Evolutionary conservation across 106 monocot species (phyloP).

Genomic region (Allium sativum): DNA sequence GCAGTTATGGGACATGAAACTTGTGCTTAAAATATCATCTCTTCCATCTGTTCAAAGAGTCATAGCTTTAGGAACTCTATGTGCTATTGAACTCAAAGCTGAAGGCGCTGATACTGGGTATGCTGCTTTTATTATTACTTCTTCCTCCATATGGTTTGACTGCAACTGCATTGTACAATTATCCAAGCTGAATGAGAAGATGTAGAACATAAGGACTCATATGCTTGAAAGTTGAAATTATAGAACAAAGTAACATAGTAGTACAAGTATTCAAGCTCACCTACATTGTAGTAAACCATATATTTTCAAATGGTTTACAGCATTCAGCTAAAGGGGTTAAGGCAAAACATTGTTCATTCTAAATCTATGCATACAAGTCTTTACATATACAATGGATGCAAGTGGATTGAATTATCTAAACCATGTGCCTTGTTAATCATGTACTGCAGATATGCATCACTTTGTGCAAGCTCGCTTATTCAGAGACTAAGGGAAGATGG

Average conservation of each 20-base stretch:
- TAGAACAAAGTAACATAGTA: not conserved
- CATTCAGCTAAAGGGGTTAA: too few relatives aligned
- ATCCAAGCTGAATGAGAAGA: not conserved
- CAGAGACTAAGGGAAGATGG: constrained; percentile 67
- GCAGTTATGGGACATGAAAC: constrained; percentile 74
- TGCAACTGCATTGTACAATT: not conserved
- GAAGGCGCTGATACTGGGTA: constrained; percentile 75
- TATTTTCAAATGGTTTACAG: not conserved
- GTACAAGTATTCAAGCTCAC: not conserved
- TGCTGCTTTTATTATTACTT: not conserved
- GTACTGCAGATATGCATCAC: constrained; percentile 63
- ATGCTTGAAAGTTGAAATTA: not conserved
- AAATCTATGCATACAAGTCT: not conserved
- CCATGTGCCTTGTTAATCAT: not conserved
- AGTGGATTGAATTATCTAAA: not conserved
- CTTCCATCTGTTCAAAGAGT: constrained; percentile 58
- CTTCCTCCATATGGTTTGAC: not conserved
- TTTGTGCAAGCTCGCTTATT: constrained; percentile 58
- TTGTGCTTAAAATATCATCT: constrained; percentile 53
- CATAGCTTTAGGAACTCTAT: constrained; percentile 69
- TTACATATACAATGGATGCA: not conserved
- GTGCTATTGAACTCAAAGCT: constrained; percentile 68
- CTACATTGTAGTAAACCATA: not conserved
- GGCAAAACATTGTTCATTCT: not conserved
- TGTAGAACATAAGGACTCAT: too few relatives aligned